These are phyloP conservation scores for Leccinum barrowsii DNA, from an alignment of 768 basidiomycete species.

Conservation along the genomic window DNA sequence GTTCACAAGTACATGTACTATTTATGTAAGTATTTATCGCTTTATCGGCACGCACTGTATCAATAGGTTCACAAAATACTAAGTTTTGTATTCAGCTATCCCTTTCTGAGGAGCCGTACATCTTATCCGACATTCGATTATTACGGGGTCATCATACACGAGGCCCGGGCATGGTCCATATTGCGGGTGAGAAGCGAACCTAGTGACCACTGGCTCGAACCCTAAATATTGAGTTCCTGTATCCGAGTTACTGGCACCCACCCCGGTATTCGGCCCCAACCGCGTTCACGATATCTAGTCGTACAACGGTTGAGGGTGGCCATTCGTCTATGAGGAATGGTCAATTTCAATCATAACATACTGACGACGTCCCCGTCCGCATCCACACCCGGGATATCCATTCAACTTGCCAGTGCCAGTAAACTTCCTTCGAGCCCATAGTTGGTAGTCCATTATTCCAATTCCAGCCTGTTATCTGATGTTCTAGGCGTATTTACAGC, in stretches of 20 bases:
- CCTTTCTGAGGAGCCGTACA: too few relatives aligned
- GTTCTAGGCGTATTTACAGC: not conserved
- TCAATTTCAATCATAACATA: too few relatives aligned
- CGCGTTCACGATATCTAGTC: not conserved
- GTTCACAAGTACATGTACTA: too few relatives aligned
- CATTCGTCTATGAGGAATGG: not conserved
- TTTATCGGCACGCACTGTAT: constrained; percentile 36
- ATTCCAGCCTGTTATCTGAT: not conserved
- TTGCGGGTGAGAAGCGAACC: not conserved
- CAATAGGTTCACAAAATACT: too few relatives aligned
- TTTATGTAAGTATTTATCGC: too few relatives aligned
- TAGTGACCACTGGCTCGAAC: not conserved
- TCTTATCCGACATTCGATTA: not conserved
- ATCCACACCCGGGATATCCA: not conserved
- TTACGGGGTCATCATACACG: not conserved
- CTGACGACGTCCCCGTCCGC: not conserved
- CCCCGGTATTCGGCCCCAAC: not conserved
- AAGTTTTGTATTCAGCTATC: too few relatives aligned
- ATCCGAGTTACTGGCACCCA: not conserved
- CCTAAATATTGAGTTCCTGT: not conserved
- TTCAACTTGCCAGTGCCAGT: not conserved
- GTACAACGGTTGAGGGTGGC: not conserved
- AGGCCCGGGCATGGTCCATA: not conserved
- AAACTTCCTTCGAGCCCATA: not conserved
- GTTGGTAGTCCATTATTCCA: not conserved